These are phyloP conservation scores for Oryza coarctata DNA, from an alignment of 176 grass and related monocot species.

Conservation along the genomic window DNA sequence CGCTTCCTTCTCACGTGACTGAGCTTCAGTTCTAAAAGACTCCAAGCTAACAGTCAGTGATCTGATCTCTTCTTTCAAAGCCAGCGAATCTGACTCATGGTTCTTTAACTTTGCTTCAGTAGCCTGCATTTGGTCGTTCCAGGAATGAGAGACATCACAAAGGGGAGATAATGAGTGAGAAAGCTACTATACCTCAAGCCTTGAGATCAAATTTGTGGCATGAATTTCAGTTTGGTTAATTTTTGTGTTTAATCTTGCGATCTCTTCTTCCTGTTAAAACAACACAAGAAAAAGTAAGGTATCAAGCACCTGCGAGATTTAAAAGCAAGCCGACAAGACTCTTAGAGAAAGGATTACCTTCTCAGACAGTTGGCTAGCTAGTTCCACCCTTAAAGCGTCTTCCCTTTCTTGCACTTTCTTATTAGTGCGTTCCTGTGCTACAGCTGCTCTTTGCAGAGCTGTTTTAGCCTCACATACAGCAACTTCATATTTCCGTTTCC, in stretches of 20 bases:
- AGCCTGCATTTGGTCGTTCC: conserved; percentile 43
- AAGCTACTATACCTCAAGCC: conserved; percentile 59
- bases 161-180: background rate
- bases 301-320: background rate
- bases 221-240: conserved; percentile 80
- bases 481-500: conserved; percentile 92
- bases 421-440: conserved; percentile 89
- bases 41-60: conserved; percentile 60
- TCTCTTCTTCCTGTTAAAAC: conserved; percentile 76
- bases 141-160: conserved; percentile 20
- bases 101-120: conserved; percentile 74
- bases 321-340: background rate
- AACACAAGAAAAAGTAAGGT: conserved; percentile 18
- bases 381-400: conserved; percentile 72
- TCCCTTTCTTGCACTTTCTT: conserved; percentile 95
- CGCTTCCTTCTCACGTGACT: conserved; percentile 67
- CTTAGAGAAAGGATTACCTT: conserved; percentile 52
- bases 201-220: conserved; percentile 59
- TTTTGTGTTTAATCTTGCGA: conserved; percentile 66
- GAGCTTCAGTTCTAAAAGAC: conserved; percentile 61
- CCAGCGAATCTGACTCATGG: conserved; percentile 56
- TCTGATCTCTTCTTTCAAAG: conserved; percentile 87
- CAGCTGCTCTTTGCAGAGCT: conserved; percentile 85
- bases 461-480: conserved; percentile 76
- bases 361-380: conserved; percentile 71